phyloP scores from a whole-genome alignment of 768 basidiomycete species.

The Hemileccinum rubropunctum region DNA sequence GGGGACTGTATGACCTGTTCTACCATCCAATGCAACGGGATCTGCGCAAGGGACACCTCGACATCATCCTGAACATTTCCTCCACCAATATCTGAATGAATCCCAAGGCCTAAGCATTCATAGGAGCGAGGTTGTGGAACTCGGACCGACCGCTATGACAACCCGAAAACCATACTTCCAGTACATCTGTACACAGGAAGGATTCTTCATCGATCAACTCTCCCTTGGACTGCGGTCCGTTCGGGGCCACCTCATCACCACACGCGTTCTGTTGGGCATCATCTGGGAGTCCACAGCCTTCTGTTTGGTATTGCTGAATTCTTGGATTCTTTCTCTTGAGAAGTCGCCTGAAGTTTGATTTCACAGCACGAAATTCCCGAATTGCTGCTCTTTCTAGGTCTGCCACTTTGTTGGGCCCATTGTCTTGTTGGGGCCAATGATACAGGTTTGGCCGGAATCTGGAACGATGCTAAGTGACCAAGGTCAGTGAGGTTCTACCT shows the following conservation, averaged over 20 bases:
- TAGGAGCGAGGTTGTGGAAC: background rate
- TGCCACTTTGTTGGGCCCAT: conserved; percentile 24
- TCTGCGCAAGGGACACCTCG: conserved; percentile 47
- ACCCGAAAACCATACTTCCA: conserved; percentile 82
- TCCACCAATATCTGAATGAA: conserved; percentile 63
- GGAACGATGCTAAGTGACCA: conserved; percentile 50
- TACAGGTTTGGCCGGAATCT: conserved; percentile 64
- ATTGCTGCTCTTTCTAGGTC: background rate
- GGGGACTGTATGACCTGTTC: conserved; percentile 54
- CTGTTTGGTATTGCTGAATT: background rate
- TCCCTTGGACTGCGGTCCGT: background rate
- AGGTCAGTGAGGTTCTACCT: conserved; percentile 7
- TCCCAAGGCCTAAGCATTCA: background rate
- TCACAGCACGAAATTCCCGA: background rate
- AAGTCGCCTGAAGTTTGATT: background rate
- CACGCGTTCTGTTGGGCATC: background rate
- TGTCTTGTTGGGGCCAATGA: conserved; percentile 38
- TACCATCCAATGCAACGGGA: conserved; percentile 78
- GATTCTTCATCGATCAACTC: background rate
- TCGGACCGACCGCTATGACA: conserved; percentile 58
- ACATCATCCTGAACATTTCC: conserved; percentile 47
- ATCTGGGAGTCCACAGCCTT: background rate
- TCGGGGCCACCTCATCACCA: background rate
- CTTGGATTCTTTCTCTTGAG: background rate
- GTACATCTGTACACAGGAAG: conserved; percentile 43